phyloP scores from a whole-genome alignment of 495 filamentous ascomycete species.

The Tetracladium setigerum region DNA sequence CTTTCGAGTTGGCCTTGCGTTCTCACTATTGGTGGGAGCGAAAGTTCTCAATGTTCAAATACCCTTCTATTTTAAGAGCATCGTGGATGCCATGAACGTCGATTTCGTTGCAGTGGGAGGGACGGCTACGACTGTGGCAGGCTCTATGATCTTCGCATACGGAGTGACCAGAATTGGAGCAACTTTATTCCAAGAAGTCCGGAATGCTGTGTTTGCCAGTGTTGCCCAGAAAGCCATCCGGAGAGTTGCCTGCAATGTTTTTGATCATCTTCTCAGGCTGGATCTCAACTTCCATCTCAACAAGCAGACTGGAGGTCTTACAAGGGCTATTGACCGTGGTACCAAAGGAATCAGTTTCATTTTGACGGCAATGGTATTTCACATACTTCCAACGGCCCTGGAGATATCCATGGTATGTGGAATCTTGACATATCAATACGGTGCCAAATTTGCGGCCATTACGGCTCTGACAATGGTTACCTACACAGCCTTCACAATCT shows the following conservation, averaged over 20 bases:
- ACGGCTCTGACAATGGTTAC: conserved; percentile 86
- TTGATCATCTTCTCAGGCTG: conserved; percentile 78
- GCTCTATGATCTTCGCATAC: conserved; percentile 87
- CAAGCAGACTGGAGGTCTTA: conserved; percentile 90
- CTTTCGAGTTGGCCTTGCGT: conserved; percentile 70
- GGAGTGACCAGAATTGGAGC: conserved; percentile 82
- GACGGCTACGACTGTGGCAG: conserved; percentile 81
- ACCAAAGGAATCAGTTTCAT: conserved; percentile 98
- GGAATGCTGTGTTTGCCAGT: conserved; percentile 93
- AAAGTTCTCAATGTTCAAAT: conserved; percentile 97
- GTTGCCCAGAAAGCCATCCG: conserved; percentile 96
- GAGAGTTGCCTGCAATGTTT: conserved; percentile 83
- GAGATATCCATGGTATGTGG: conserved; percentile 96
- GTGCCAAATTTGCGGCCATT: conserved; percentile 82
- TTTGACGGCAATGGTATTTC: conserved; percentile 96
- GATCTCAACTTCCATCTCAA: conserved; percentile 91
- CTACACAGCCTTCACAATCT: conserved; percentile 91
- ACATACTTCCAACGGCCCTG: conserved; percentile 86
- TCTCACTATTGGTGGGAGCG: conserved; percentile 77
- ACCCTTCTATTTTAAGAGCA: conserved; percentile 97
- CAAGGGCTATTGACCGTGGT: conserved; percentile 89
- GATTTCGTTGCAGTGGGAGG: conserved; percentile 77
- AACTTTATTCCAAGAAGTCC: conserved; percentile 79
- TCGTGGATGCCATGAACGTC: conserved; percentile 95
- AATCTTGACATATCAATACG: conserved; percentile 90